These are phyloP conservation scores for Vanrija pseudolonga DNA, from an alignment of 1,284 basidiomycete species.

Conservation along the genomic window DNA sequence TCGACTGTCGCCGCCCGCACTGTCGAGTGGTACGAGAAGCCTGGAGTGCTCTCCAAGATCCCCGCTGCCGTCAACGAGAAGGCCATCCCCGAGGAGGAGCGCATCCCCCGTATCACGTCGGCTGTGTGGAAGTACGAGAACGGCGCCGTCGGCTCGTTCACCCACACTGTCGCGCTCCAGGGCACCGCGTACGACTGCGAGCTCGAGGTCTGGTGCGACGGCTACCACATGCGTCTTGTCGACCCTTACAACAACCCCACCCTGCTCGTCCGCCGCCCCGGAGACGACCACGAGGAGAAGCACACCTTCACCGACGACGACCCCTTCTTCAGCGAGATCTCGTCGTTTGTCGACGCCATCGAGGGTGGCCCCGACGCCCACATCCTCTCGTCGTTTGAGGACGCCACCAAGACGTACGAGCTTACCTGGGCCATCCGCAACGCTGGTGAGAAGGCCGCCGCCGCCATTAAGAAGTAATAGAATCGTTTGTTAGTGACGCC, in stretches of 20 bases:
- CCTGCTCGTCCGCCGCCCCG: conserved; percentile 76
- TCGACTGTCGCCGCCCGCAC: conserved; percentile 69
- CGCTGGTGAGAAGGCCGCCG: too few species aligned
- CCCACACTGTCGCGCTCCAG: conserved; percentile 81
- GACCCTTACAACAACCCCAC: conserved; percentile 73
- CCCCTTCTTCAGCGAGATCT: conserved; percentile 87
- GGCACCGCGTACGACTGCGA: conserved; percentile 89
- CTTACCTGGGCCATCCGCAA: conserved; percentile 59
- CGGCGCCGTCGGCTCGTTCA: conserved; percentile 85
- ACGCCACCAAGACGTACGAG: conserved; percentile 81
- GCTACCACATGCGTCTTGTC: conserved; percentile 61
- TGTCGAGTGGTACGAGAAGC: conserved; percentile 84
- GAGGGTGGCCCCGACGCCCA: conserved; percentile 53
- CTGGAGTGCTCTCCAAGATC: conserved; percentile 79
- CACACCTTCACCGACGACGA: conserved; percentile 75
- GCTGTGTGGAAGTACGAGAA: conserved; percentile 72
- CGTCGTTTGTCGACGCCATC: conserved; percentile 75
- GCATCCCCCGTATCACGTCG: conserved; percentile 49
- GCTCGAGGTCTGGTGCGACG: conserved; percentile 86
- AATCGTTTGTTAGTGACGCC: too few species aligned
- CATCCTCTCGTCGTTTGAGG: conserved; percentile 54
- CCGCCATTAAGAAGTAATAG: too few species aligned
- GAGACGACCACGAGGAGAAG: conserved; percentile 76
- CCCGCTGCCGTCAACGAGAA: conserved; percentile 46
- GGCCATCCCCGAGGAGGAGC: conserved; percentile 46